phyloP scores from a whole-genome alignment of 768 basidiomycete species.

The Pleurotus giganteus region DNA sequence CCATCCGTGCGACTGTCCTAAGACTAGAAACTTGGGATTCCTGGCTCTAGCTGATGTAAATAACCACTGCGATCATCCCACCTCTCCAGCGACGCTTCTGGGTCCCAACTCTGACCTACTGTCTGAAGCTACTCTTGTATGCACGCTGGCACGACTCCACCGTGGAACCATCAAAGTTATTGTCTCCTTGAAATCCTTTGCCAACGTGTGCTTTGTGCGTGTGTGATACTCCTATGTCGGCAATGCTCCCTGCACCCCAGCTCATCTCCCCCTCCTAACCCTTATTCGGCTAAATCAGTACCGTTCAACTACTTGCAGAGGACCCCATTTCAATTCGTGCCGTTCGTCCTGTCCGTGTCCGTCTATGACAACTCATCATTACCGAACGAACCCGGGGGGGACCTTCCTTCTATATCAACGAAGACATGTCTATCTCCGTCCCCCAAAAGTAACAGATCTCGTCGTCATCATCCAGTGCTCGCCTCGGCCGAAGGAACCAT shows the following conservation, averaged over 20 bases:
- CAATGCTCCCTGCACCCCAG: neutral
- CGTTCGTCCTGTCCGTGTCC: neutral
- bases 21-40: too few species aligned
- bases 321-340: neutral
- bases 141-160: too few species aligned
- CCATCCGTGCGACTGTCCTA: too few species aligned
- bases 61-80: too few species aligned
- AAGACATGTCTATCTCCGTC: constrained; percentile 5
- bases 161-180: too few species aligned
- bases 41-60: too few species aligned
- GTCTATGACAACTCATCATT: neutral
- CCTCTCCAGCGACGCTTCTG: too few species aligned
- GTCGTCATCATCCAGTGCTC: neutral
- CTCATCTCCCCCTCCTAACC: neutral
- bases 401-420: neutral
- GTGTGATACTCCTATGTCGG: neutral
- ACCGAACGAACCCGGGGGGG: neutral
- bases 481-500: constrained; percentile 1
- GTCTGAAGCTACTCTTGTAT: too few species aligned
- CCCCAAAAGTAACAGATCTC: neutral
- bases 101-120: too few species aligned
- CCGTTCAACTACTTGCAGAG: neutral
- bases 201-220: too few species aligned
- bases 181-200: too few species aligned
- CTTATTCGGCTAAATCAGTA: neutral